Evolutionary conservation across 1,284 basidiomycete genomes (phyloP), one percentile per base, ranked within the genome.

Genomic region (Ganoderma leucocontextum): DNA sequence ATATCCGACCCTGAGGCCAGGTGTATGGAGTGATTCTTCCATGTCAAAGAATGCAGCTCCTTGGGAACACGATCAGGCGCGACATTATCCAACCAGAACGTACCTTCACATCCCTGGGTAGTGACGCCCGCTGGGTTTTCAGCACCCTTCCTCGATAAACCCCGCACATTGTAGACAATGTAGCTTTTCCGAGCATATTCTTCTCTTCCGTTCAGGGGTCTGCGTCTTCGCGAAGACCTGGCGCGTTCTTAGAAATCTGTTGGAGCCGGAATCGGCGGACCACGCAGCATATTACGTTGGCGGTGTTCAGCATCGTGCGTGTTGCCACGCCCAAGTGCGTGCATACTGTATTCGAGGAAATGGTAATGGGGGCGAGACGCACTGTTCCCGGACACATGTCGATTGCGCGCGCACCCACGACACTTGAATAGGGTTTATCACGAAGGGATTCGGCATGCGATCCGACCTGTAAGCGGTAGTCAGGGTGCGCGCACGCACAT

Each of bases 221-320:
- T 58, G 12, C 55, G 55, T 58, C 55, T 58, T 58, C 55, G 55
- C 35, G 55, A 58, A 58, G 15, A 35, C 22, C 55, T 35, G 55
- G 35, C 4, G 55, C 15, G 53, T 57, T n/a, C n/a, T 38, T 12
- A 58, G 55, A 58, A 58, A n/a, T 58, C 55, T 58, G 33, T 38
- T 58, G 19, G 33, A 36, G 35, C 25, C 52, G 15, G 12, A 53
- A 29, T n/a, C 17, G 55, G 17, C 35, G 55, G 55, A 8, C 55
- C 55, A 38, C 35, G 33, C 9, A n/a, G 33, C 4, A 19, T 33
- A 58, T n/a, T 49, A 49, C n/a, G 33, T 58, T 13, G 33, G 19
- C 19, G 29, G 33, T 12, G 29, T 38, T n/a, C 35, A 58, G 19
- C 35, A 33, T 38, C 6, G 35, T 35, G 52, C 52, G 52, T 13